Evolutionary conservation across 305 asterid species (phyloP), one percentile per base, ranked within the genome.

Genomic region (Nicotiana rustica): DNA sequence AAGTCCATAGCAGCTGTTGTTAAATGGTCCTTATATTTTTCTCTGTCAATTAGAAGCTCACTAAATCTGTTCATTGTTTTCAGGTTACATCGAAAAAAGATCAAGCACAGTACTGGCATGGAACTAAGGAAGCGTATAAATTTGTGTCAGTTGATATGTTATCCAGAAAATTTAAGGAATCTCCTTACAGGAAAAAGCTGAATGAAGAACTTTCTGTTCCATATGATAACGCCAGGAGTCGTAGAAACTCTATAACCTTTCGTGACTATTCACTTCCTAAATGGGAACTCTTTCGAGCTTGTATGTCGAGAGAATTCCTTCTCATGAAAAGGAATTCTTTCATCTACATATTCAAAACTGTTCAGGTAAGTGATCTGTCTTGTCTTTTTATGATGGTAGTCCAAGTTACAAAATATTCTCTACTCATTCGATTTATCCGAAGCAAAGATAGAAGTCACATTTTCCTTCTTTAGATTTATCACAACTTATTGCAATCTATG

Each of bases 1-100:
- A 82, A 79, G 86, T 57, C 7, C 36, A 82, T 52, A n/a, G 44
- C n/a, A 47, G 61, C 61, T 33, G 61, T 31, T 17, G 12, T 78
- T 57, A 17, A 7, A 9, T 67, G 57, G 70, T 82, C 35, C 38
- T 57, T 49, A 13, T 61, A 4, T 57, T 77, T 85, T 29, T 17
- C 14, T 78, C 18, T 60, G 33, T 78, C 41, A 62, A 21, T 60
- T 79, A 62, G 60, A 79, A 18, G 57, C 44, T 79, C 82, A 60
- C 44, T 41, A 70, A 64, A 10, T 38, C 31, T 77, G 29, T 78
- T 56, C 56, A 15, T 44, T 66, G 9, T 82, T 88, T 85, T 29
- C 87, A 94, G 98, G 98, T 94, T 75, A 90, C 88, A 10, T 94
- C 97, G 7, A 86, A 82, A 84, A 93, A 91, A 56, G 98, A 94